phyloP scores from a whole-genome alignment of 805 yeast species.

The Komagataella populi region DNA sequence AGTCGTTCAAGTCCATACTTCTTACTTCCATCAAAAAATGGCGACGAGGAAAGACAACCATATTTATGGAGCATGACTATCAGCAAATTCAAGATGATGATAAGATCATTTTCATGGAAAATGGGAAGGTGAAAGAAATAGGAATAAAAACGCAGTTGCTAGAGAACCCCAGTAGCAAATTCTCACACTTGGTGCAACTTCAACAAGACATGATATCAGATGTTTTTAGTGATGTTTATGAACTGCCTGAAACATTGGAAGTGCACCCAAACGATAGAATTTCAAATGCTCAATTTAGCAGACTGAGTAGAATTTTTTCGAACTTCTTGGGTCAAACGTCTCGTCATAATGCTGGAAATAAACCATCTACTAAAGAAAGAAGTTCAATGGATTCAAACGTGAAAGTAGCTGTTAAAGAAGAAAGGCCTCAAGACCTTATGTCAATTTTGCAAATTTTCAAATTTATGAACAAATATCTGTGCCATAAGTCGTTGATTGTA shows the following conservation, averaged over 20 bases:
- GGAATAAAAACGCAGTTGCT: conserved; percentile 25
- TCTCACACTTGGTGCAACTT: neutral
- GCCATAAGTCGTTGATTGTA: conserved; percentile 14
- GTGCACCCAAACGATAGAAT: neutral
- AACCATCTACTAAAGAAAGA: neutral
- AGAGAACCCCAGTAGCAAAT: conserved; percentile 1
- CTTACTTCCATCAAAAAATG: conserved; percentile 37
- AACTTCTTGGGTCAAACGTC: neutral
- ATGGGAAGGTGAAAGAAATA: conserved; percentile 38
- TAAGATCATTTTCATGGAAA: conserved; percentile 39
- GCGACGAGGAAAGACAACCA: conserved; percentile 62
- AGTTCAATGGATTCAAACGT: neutral
- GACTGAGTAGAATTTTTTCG: neutral
- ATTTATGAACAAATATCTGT: conserved; percentile 15
- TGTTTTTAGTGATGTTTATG: conserved; percentile 3
- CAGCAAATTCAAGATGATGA: conserved; percentile 44
- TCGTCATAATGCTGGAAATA: neutral
- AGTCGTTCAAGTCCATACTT: conserved; percentile 26
- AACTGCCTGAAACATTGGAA: neutral
- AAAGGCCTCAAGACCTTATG: conserved; percentile 8
- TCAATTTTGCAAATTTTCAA: conserved; percentile 12
- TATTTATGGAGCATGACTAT: conserved; percentile 71
- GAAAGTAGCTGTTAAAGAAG: conserved; percentile 1
- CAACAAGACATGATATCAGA: neutral
- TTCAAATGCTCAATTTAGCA: neutral